Base-by-base conservation (phyloP, 306 rosid species). In the Cicer chorassanicum region DNA sequence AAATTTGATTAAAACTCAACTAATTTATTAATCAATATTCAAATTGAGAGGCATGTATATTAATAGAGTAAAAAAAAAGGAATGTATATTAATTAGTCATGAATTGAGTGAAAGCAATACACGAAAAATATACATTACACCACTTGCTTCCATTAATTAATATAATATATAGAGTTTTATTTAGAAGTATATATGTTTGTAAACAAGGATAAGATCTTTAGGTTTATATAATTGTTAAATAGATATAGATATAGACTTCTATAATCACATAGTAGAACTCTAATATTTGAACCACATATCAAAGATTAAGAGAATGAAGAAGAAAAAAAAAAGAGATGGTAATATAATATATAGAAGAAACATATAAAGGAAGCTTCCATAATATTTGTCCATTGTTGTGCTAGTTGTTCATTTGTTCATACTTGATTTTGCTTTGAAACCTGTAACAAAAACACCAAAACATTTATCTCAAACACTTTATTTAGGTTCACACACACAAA, bases 341-440 rank as follows among this genome's bases (percentile, higher is more conserved):
- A 73, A 45, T 72, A 34, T 18, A 73, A 45, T 72, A 34, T 79
- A 18, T 66, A 24, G 68, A 40, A 74, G 81, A 83, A 74, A 70
- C 62, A 48, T 55, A 34, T 16, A 73, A 12, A 14, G 15, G 68
- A 79, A 61, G 81, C 85, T 75, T 81, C 77, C 67, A 60, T 24
- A 24, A 24, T 24, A 24, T 16, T 48, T 57, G 64, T 76, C 82
- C 68, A 16, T 51, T 78, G 65, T 42, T 74, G 81, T 74, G 83
- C 57, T 46, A 51, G 83, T 64, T 40, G 78, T 76, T 70, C 60
- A 68, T 42, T 40, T 13, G 0, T 76, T 77, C 71, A 65, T 15
- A 10, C 73, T 68, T 80, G 81, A 14, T 75, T 48, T 75, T 83
- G 71, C 82, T 86, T 88, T 78, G 90, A 80, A 60, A 88, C 92